Percentiles rank a stretch among this genome's conserved stretches.
phyloP scores from a whole-genome alignment of 331 rosid species.

The Acacia concinna region DNA sequence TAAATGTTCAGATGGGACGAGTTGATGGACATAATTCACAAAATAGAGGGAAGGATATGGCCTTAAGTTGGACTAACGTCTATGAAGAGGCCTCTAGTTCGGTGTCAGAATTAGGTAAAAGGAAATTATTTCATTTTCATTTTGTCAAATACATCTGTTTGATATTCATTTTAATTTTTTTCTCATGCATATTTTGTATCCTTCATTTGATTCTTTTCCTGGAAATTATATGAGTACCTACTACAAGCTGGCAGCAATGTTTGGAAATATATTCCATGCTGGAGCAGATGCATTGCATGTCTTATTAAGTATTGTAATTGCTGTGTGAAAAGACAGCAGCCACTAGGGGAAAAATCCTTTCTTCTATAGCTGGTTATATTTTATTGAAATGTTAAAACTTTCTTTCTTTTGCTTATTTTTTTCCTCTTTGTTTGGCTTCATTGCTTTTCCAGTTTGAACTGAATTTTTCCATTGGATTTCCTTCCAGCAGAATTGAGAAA shows the following conservation, averaged over 20 bases:
- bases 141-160: slow-evolving; percentile 1
- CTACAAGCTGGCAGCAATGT: slow-evolving; percentile 8
- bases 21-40: slow-evolving; percentile 78
- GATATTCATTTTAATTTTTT: slow-evolving; percentile 12
- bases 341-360: not conserved
- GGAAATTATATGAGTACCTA: slow-evolving; percentile 10
- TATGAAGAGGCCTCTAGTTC: slow-evolving; percentile 52
- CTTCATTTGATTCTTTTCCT: slow-evolving; percentile 24
- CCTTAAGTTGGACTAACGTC: slow-evolving; percentile 75
- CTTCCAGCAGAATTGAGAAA: not conserved
- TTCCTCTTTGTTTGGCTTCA: not conserved
- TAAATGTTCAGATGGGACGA: slow-evolving; percentile 82
- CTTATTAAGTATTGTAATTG: slow-evolving; percentile 5
- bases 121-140: slow-evolving; percentile 24
- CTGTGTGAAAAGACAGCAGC: not conserved
- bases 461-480: not conserved
- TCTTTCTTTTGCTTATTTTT: not conserved
- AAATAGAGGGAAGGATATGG: slow-evolving; percentile 59
- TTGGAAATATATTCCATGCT: not conserved
- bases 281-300: slow-evolving; percentile 13
- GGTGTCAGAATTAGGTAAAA: slow-evolving; percentile 51
- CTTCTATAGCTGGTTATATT: not conserved
- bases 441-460: not conserved
- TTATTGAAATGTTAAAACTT: not conserved
- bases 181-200: slow-evolving; percentile 13